Evolutionary conservation across 768 basidiomycete genomes (phyloP).

Genomic region (Rubroboletus satanas): DNA sequence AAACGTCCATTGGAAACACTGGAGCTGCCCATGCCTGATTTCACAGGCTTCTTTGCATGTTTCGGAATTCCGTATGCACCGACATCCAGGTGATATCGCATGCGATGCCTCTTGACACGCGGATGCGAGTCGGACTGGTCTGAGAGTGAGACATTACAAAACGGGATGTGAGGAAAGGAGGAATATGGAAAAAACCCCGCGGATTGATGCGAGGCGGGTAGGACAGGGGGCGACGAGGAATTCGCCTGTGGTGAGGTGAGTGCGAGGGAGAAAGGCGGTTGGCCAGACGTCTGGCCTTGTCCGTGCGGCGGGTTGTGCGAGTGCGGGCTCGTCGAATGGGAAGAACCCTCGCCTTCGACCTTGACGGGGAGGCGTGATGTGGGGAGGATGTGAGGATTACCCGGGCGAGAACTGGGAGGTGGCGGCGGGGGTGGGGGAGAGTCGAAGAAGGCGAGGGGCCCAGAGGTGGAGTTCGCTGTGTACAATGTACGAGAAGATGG

Average conservation of each 20-base stretch:
- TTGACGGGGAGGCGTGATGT: slow-evolving; percentile 45
- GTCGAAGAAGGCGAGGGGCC: slow-evolving; percentile 41
- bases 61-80: slow-evolving; percentile 89
- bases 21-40: slow-evolving; percentile 27
- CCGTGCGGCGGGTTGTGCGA: slow-evolving; percentile 35
- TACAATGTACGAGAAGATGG: slow-evolving; percentile 42
- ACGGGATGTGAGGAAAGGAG: slow-evolving; percentile 31
- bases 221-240: slow-evolving; percentile 28
- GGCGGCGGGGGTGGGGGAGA: slow-evolving; percentile 35
- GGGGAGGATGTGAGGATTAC: slow-evolving; percentile 37
- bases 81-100: slow-evolving; percentile 57
- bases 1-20: slow-evolving; percentile 22
- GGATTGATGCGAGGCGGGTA: slow-evolving; percentile 30
- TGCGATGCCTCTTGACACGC: slow-evolving; percentile 30
- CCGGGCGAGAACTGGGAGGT: slow-evolving; percentile 38
- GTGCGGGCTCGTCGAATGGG: slow-evolving; percentile 27
- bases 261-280: slow-evolving; percentile 39
- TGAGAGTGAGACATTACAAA: slow-evolving; percentile 24
- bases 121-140: slow-evolving; percentile 29
- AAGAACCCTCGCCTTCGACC: slow-evolving; percentile 43
- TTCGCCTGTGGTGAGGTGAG: slow-evolving; percentile 41
- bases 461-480: slow-evolving; percentile 30
- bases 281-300: slow-evolving; percentile 32
- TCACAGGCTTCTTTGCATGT: slow-evolving; percentile 24
- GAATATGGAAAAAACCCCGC: slow-evolving; percentile 36